phyloP scores from a whole-genome alignment of 495 filamentous ascomycete species.

The Filosporella fistucella region DNA sequence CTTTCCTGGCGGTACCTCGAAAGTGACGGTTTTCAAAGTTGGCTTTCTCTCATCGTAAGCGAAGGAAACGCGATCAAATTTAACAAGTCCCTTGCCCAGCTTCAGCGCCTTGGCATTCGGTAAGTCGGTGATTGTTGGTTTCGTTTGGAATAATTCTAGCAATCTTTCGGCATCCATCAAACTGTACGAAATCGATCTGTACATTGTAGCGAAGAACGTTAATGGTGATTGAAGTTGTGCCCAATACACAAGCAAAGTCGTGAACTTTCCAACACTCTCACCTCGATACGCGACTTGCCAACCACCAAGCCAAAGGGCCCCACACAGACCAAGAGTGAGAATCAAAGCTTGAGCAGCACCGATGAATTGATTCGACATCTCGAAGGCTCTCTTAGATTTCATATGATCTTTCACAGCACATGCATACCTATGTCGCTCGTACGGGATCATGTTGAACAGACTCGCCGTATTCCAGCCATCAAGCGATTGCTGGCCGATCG shows the following conservation, averaged over 20 bases:
- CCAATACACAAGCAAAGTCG: slow-evolving; percentile 72
- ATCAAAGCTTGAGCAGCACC: slow-evolving; percentile 45
- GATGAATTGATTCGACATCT: slow-evolving; percentile 20
- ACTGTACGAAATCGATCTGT: slow-evolving; percentile 52
- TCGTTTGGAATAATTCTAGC: slow-evolving; percentile 63
- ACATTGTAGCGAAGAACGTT: slow-evolving; percentile 56
- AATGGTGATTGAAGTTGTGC: slow-evolving; percentile 54
- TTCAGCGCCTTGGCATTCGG: slow-evolving; percentile 49
- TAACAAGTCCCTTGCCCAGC: slow-evolving; percentile 54
- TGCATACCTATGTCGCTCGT: slow-evolving; percentile 60
- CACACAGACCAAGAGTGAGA: slow-evolving; percentile 57
- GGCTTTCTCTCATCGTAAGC: slow-evolving; percentile 66
- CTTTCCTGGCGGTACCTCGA: slow-evolving; percentile 53
- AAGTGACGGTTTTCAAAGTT: slow-evolving; percentile 60
- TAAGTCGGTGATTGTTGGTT: slow-evolving; percentile 55
- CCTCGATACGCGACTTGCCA: slow-evolving; percentile 55
- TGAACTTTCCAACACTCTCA: slow-evolving; percentile 63
- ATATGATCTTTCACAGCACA: slow-evolving; percentile 26
- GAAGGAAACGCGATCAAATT: slow-evolving; percentile 63
- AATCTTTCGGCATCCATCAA: slow-evolving; percentile 70
- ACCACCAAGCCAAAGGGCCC: slow-evolving; percentile 61
- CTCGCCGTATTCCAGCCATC: slow-evolving; percentile 24
- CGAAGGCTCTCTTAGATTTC: slow-evolving; percentile 16
- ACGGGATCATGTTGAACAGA: slow-evolving; percentile 58
- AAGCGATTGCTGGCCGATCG: slow-evolving; percentile 16